phyloP scores from a whole-genome alignment of 345 rosid genomes.

The Eucalyptus victrix region DNA sequence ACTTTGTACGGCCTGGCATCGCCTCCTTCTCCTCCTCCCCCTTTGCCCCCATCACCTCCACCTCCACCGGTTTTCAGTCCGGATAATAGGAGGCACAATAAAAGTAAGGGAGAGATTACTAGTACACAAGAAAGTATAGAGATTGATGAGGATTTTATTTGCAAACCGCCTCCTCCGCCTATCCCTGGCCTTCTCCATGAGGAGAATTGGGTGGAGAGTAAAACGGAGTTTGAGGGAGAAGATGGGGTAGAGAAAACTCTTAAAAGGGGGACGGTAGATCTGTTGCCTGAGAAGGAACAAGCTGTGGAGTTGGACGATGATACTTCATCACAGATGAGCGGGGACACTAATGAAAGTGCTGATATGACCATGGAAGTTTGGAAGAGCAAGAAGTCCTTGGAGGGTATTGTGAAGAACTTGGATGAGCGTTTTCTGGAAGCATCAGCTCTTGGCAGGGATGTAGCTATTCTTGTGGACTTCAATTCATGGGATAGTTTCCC shows the following conservation, averaged over 20 bases:
- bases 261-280: conserved; percentile 2
- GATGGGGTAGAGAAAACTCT: conserved; percentile 22
- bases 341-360: conserved; percentile 27
- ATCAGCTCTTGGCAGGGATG: conserved; percentile 59
- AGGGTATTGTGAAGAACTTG: conserved; percentile 56
- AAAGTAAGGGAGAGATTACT: conserved; percentile 8
- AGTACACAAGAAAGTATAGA: conserved; percentile 32
- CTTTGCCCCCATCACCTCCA: conserved; percentile 65
- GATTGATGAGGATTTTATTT: conserved; percentile 10
- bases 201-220: conserved; percentile 5
- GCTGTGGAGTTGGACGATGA: conserved; percentile 29
- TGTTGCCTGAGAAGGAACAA: conserved; percentile 21
- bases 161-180: conserved; percentile 30
- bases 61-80: conserved; percentile 81
- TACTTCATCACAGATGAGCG: conserved; percentile 46
- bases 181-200: conserved; percentile 12
- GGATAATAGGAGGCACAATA: conserved; percentile 20
- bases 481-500: conserved; percentile 31
- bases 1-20: conserved; percentile 18
- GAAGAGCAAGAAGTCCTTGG: conserved; percentile 55
- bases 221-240: conserved; percentile 30
- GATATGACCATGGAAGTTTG: conserved; percentile 17
- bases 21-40: conserved; percentile 51
- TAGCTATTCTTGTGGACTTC: conserved; percentile 61
- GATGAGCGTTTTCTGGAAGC: conserved; percentile 92